phyloP scores from a whole-genome alignment of 106 monocot genomes.

The Hemerocallis citrina region DNA sequence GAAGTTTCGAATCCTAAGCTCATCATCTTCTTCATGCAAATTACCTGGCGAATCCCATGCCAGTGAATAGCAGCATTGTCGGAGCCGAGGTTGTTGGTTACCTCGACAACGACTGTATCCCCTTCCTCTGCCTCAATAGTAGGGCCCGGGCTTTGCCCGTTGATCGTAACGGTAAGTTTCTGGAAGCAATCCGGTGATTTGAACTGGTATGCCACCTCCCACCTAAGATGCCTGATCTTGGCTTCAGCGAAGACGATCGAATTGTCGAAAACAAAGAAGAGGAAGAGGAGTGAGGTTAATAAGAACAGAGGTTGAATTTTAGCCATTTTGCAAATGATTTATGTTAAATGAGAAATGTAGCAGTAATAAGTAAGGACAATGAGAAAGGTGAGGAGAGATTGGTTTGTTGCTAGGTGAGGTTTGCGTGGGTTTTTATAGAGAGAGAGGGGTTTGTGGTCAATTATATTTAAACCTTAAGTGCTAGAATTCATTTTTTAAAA shows the following conservation, averaged over 20 bases:
- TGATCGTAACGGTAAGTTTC: constrained; percentile 56
- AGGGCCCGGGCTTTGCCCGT: constrained; percentile 66
- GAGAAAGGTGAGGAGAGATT: no score
- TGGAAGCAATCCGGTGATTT: constrained; percentile 71
- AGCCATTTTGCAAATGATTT: no score
- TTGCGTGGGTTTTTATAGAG: no score
- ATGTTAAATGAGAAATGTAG: no score
- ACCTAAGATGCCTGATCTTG: constrained; percentile 19
- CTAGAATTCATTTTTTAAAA: no score
- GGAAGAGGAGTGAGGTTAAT: not conserved
- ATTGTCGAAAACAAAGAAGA: not conserved
- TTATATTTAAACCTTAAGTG: no score
- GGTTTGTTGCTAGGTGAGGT: no score
- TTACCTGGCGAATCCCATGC: constrained; percentile 85
- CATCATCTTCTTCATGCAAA: not conserved
- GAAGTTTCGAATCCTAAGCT: not conserved
- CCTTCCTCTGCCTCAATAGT: constrained; percentile 69
- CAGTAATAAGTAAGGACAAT: no score
- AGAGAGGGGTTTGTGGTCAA: no score
- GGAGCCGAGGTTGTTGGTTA: constrained; percentile 48
- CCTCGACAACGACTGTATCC: constrained; percentile 59
- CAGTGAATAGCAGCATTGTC: constrained; percentile 82
- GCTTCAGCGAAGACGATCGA: constrained; percentile 8
- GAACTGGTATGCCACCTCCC: constrained; percentile 54
- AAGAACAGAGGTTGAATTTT: no score